Conservation (phyloP, 2,329 filamentous ascomycete genomes). For the Penicillium italicum region DNA sequence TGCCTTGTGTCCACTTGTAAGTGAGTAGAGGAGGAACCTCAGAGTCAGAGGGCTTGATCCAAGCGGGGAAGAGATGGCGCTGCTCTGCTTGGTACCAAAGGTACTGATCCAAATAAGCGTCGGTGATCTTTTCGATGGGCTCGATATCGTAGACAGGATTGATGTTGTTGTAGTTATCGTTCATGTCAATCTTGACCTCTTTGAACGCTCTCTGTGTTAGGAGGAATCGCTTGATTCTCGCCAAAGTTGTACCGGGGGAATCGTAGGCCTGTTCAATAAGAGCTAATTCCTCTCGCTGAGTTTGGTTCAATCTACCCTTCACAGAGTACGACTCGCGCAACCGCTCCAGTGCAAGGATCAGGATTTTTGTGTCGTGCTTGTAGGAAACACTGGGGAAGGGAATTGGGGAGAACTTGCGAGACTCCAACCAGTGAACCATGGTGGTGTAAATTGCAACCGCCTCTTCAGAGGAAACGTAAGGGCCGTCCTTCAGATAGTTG, state of each 20-base stretch:
- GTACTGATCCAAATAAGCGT: constrained; percentile 97
- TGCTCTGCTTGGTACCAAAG: constrained; percentile 99
- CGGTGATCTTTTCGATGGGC: constrained; percentile 98
- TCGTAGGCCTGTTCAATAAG: constrained; percentile 98
- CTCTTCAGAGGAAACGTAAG: constrained; percentile 97
- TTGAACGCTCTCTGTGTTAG: constrained; percentile 98
- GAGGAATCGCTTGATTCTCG: constrained; percentile 95
- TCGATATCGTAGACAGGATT: constrained; percentile 99
- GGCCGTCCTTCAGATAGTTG: constrained; percentile 99
- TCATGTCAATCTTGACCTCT: constrained; percentile 99
- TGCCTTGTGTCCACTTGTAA: constrained; percentile 99
- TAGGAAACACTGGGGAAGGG: constrained; percentile 98
- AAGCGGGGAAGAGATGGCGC: constrained; percentile 91
- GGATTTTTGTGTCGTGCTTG: constrained; percentile 98
- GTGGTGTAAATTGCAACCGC: constrained; percentile 98
- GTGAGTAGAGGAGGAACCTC: constrained; percentile 91
- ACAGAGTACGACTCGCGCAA: constrained; percentile 95
- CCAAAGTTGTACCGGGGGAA: constrained; percentile 90
- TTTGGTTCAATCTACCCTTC: constrained; percentile 94
- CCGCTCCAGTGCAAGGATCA: constrained; percentile 90
- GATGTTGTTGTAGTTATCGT: constrained; percentile 98
- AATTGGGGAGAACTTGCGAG: constrained; percentile 96
- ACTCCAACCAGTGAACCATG: constrained; percentile 97
- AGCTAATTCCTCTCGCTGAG: constrained; percentile 91
- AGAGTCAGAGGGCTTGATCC: constrained; percentile 98